phyloP scores from a whole-genome alignment of 2,329 filamentous ascomycete species.

The Botrytis medusae region DNA sequence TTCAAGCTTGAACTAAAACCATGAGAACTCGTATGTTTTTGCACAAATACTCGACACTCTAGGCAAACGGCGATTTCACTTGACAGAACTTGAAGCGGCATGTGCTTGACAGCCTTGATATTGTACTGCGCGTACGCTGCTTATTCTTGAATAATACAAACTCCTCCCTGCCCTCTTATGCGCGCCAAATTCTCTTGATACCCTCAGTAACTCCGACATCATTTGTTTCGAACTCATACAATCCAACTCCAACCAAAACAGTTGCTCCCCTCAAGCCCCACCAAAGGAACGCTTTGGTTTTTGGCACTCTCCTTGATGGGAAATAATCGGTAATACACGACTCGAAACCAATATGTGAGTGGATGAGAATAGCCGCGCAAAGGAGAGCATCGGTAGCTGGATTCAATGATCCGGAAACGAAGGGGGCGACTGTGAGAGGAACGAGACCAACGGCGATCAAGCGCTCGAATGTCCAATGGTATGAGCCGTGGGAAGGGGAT shows the following conservation, averaged over 20 bases:
- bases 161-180: constrained; percentile 47
- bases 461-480: constrained; percentile 98
- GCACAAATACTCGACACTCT: background rate
- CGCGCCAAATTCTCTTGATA: constrained; percentile 85
- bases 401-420: constrained; percentile 88
- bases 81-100: background rate
- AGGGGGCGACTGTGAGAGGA: constrained; percentile 85
- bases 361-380: constrained; percentile 78
- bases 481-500: constrained; percentile 82
- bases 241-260: constrained; percentile 76
- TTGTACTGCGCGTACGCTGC: constrained; percentile 15
- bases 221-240: constrained; percentile 99
- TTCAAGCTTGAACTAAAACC: background rate
- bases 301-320: constrained; percentile 68
- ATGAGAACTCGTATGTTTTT: background rate
- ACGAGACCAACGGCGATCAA: constrained; percentile 77
- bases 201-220: constrained; percentile 92
- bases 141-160: constrained; percentile 20
- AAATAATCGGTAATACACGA: constrained; percentile 90
- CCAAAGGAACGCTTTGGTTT: constrained; percentile 62
- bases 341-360: constrained; percentile 96
- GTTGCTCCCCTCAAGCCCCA: constrained; percentile 82
- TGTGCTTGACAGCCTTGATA: constrained; percentile 11
- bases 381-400: constrained; percentile 83
- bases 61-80: constrained; percentile 4